Base-by-base conservation (phyloP, 2,329 filamentous ascomycete genomes). In the Aureobasidium vineae region DNA sequence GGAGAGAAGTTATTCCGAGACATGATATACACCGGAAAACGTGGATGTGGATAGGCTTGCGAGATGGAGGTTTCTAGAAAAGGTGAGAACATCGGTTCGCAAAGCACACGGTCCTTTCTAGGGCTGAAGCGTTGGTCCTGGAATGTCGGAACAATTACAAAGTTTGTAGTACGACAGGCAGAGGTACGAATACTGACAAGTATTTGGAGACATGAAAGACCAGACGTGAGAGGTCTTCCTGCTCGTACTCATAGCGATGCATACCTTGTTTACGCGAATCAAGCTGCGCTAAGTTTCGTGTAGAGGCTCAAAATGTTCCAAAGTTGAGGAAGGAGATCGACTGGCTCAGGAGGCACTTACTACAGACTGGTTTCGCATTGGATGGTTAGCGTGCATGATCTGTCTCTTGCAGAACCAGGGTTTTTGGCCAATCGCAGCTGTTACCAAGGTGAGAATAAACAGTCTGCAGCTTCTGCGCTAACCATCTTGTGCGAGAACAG, bases 61-160 rank as follows among this genome's bases (percentile, higher is more conserved):
- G n/a, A 50, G 41, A 21, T 63, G 31, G 33, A 16, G 31, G 23
- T 31, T 63, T 63, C 59, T 63, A 33, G 59, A 63, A 63, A 10
- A 36, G 57, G 57, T 49, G 28, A 49, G 41, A 49, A 33, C 31
- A 23, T 49, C 28, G n/a, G 56, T 61, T 49, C 57, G 43, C 23
- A 36, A 45, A 33, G 10, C 57, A 49, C 57, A 38, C 57, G 57
- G 57, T 38, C 43, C 57, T 19, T 19, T n/a, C 31, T 49, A 28
- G 6, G 57, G 57, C 43, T 61, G 31, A 15, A 49, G 57, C 57
- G 26, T 49, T n/a, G 43, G 41, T 49, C 57, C 57, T 61, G n/a
- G 31, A 61, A 49, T 61, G 43, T 61, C 43, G 43, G 43, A 21
- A 19, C 2, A 26, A 40, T 38, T 61, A 15, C n/a, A 19, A 16